phyloP scores from a whole-genome alignment of 176 grass and related monocot species.

The Paspalum notatum region DNA sequence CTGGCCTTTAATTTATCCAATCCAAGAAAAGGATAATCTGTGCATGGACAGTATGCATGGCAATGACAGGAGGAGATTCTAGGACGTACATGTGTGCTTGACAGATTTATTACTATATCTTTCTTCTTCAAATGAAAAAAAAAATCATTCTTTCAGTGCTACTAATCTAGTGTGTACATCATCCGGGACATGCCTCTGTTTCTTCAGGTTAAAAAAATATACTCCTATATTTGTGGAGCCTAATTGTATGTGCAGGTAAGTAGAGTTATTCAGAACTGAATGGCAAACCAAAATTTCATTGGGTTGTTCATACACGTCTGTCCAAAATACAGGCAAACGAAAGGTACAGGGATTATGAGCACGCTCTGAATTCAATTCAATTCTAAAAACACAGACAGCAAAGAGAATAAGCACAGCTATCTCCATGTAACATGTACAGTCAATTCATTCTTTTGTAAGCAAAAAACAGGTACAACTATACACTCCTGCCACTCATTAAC shows the following conservation, averaged over 20 bases:
- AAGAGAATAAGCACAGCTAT: neutral
- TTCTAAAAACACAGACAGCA: neutral
- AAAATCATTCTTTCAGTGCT: neutral
- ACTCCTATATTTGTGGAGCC: neutral
- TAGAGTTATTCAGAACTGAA: neutral
- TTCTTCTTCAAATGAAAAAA: neutral
- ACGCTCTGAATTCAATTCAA: neutral
- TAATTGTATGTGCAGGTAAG: neutral
- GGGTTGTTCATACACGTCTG: neutral
- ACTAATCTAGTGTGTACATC: neutral
- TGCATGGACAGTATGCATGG: slow-evolving; percentile 6
- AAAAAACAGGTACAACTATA: neutral
- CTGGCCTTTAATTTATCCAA: neutral
- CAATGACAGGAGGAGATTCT: slow-evolving; percentile 35
- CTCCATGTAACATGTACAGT: neutral
- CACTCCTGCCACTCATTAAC: neutral
- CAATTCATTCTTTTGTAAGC: neutral
- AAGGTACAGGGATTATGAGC: neutral
- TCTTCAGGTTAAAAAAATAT: neutral
- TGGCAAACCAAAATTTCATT: neutral
- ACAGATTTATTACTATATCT: neutral
- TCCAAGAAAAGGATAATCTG: slow-evolving; percentile 12
- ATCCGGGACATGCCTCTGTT: neutral
- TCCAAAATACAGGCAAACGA: neutral
- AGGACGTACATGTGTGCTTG: neutral